These are phyloP conservation scores for Letharia columbiana DNA, from an alignment of 495 filamentous ascomycete species.

Conservation along the genomic window DNA sequence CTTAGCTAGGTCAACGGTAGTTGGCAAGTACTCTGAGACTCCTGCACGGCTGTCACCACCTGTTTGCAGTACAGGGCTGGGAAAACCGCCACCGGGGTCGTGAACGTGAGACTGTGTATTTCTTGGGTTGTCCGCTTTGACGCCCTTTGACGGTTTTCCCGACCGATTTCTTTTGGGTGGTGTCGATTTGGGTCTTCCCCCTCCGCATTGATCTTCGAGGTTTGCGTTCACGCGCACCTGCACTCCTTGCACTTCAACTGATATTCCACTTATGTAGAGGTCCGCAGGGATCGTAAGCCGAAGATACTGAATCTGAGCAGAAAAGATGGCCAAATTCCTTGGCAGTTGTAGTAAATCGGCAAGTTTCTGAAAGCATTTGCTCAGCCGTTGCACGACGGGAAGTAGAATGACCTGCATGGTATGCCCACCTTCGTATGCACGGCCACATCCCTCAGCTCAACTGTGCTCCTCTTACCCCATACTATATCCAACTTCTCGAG, in stretches of 20 bases:
- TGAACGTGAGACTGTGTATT: slow-evolving; percentile 18
- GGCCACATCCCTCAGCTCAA: slow-evolving; percentile 76
- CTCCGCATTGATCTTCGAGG: slow-evolving; percentile 2
- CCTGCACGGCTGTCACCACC: slow-evolving; percentile 15
- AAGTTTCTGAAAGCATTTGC: slow-evolving; percentile 51
- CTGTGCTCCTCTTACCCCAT: slow-evolving; percentile 63
- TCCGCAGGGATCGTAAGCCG: slow-evolving; percentile 74
- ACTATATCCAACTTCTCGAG: slow-evolving; percentile 70
- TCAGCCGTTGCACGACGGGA: slow-evolving; percentile 20
- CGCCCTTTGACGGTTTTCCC: slow-evolving; percentile 3
- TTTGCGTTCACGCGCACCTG: slow-evolving; percentile 43
- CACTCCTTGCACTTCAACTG: slow-evolving; percentile 68
- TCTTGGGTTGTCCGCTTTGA: slow-evolving; percentile 16
- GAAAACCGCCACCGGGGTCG: slow-evolving; percentile 20
- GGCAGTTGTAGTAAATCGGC: slow-evolving; percentile 64
- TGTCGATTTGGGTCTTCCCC: neutral
- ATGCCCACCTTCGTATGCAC: slow-evolving; percentile 59
- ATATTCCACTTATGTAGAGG: slow-evolving; percentile 68
- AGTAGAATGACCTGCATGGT: neutral
- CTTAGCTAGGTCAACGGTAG: slow-evolving; percentile 73
- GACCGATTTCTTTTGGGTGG: neutral
- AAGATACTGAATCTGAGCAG: slow-evolving; percentile 60
- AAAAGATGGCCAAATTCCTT: slow-evolving; percentile 53
- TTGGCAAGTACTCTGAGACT: slow-evolving; percentile 51
- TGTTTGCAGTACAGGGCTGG: slow-evolving; percentile 10